phyloP scores from a whole-genome alignment of 768 basidiomycete species.

The Russula earlei region DNA sequence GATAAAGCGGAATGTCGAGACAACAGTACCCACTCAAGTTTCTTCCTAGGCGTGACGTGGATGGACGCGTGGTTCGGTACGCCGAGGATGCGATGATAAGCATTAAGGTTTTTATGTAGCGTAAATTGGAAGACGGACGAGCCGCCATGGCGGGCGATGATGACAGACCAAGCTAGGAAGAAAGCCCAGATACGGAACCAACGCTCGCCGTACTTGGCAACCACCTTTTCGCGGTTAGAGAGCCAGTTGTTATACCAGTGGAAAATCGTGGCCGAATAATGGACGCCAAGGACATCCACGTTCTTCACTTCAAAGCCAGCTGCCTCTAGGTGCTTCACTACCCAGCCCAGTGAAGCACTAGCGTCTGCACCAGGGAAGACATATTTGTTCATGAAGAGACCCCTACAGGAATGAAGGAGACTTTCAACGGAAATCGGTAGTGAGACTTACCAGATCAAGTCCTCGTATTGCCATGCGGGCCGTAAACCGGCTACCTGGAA shows the following conservation, averaged over 20 bases:
- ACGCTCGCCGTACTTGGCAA: slow-evolving; percentile 82
- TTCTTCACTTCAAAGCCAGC: slow-evolving; percentile 97
- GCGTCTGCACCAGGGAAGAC: slow-evolving; percentile 99
- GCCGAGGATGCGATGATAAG: slow-evolving; percentile 84
- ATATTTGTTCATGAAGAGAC: slow-evolving; percentile 97
- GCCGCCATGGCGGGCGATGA: slow-evolving; percentile 78
- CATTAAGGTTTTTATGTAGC: slow-evolving; percentile 96
- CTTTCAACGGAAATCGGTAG: background rate
- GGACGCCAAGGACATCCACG: slow-evolving; percentile 92
- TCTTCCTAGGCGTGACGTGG: slow-evolving; percentile 50
- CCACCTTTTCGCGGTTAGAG: slow-evolving; percentile 80
- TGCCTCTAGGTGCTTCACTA: slow-evolving; percentile 73
- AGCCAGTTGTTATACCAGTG: slow-evolving; percentile 99
- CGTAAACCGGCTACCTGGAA: slow-evolving; percentile 97
- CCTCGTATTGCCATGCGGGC: slow-evolving; percentile 97
- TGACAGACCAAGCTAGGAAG: slow-evolving; percentile 92
- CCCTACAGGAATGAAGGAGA: slow-evolving; percentile 38
- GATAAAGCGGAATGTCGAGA: no score
- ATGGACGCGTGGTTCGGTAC: slow-evolving; percentile 75
- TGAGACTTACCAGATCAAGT: slow-evolving; percentile 72
- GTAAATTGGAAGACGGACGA: slow-evolving; percentile 96
- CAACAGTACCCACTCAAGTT: slow-evolving; percentile 37
- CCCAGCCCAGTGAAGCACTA: slow-evolving; percentile 92
- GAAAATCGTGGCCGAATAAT: slow-evolving; percentile 86
- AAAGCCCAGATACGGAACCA: slow-evolving; percentile 96